Evolutionary conservation across 2,329 filamentous ascomycete species (phyloP).

Genomic region (Colletotrichum sp.): DNA sequence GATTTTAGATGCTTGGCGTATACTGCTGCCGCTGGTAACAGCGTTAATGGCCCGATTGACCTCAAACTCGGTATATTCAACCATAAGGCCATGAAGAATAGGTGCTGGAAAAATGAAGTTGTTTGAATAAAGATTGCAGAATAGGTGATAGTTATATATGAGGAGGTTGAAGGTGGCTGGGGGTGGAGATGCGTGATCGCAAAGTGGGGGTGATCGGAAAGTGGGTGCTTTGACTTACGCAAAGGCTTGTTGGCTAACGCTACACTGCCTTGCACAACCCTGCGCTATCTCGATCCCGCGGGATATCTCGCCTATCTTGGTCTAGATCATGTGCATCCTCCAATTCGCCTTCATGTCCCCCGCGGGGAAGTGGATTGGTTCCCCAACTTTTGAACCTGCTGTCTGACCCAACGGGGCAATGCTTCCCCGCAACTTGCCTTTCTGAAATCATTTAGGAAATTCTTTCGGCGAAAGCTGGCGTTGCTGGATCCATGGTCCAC

Average conservation of each 20-base stretch:
- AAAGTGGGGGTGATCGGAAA: too few species aligned
- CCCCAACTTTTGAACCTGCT: not conserved
- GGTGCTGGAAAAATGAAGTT: too few species aligned
- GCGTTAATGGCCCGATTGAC: too few species aligned
- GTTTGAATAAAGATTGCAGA: too few species aligned
- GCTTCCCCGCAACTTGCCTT: not conserved
- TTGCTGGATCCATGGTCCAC: not conserved
- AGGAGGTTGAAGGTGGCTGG: too few species aligned
- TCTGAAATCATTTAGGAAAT: not conserved
- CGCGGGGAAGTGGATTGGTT: conserved; percentile 16
- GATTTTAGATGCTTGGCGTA: too few species aligned
- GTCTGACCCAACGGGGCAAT: not conserved
- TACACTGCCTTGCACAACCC: not conserved
- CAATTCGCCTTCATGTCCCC: not conserved
- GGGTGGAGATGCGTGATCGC: too few species aligned
- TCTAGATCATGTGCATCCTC: not conserved
- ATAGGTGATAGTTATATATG: too few species aligned
- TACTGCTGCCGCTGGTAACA: too few species aligned
- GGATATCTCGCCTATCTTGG: conserved; percentile 6
- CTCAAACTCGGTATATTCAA: too few species aligned
- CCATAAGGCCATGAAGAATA: too few species aligned
- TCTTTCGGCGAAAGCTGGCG: not conserved
- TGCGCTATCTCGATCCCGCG: not conserved
- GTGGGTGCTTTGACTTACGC: too few species aligned
- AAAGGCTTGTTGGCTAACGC: not conserved